Conservation (phyloP, 768 basidiomycete species). For the Agrocybe praecox region DNA sequence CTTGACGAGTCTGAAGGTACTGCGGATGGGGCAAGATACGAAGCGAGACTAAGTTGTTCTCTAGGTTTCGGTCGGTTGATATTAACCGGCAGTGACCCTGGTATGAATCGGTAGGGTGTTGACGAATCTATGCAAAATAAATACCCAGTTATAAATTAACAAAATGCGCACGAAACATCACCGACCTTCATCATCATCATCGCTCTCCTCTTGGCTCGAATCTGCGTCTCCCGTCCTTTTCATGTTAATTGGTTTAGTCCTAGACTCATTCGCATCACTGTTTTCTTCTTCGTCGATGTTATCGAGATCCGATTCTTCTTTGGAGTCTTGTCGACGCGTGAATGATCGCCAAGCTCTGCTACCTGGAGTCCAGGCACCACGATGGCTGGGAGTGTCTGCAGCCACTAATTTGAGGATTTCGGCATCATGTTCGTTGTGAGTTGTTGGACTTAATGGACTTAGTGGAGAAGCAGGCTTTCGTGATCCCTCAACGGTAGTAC, state of each 20-base stretch:
- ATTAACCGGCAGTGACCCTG: constrained; percentile 65
- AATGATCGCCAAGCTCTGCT: constrained; percentile 68
- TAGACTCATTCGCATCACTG: constrained; percentile 20
- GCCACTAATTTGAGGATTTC: constrained; percentile 67
- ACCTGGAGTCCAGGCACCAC: constrained; percentile 67
- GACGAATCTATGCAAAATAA: background rate
- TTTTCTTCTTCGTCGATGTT: constrained; percentile 30
- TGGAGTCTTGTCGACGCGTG: constrained; percentile 38
- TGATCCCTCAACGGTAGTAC: constrained; percentile 11
- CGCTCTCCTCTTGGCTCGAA: background rate
- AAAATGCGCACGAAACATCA: background rate
- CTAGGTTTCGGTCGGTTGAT: constrained; percentile 45
- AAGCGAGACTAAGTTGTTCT: constrained; percentile 51
- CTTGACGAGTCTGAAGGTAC: constrained; percentile 36
- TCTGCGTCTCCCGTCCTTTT: background rate
- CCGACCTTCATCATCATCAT: constrained; percentile 8
- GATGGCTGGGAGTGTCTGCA: constrained; percentile 69
- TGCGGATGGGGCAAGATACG: constrained; percentile 56
- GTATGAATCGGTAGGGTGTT: constrained; percentile 28
- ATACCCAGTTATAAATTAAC: constrained; percentile 7
- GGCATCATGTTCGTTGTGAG: constrained; percentile 23
- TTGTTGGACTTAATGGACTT: constrained; percentile 10
- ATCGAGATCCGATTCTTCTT: constrained; percentile 15
- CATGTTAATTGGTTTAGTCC: background rate
- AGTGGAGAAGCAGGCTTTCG: constrained; percentile 14